Evolutionary conservation across 179 eudicot genomes (phyloP).

Genomic region (Spergularia azorica): DNA sequence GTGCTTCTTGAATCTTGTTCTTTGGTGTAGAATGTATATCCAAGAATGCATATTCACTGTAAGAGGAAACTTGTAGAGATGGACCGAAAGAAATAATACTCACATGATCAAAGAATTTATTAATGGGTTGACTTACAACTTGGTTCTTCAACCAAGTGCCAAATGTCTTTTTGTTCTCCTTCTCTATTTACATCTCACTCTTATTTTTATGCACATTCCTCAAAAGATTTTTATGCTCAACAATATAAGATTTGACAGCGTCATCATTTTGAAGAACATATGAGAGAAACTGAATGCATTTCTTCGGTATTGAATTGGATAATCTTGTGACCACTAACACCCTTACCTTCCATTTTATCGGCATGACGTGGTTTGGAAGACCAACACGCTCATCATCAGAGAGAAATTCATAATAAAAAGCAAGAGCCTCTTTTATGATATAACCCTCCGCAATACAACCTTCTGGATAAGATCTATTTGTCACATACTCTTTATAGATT

Average conservation of each 20-base stretch:
- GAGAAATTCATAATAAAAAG: constrained; percentile 16
- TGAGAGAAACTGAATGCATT: no score
- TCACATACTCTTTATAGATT: constrained; percentile 17
- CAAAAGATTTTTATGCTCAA: no score
- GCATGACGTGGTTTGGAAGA: neutral
- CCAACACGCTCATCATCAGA: neutral
- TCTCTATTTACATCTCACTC: neutral
- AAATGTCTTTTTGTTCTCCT: constrained; percentile 1
- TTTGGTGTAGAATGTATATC: neutral
- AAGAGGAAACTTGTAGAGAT: neutral
- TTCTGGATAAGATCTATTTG: constrained; percentile 4
- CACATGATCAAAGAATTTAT: neutral
- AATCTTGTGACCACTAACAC: no score
- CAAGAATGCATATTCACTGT: neutral
- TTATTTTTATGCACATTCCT: no score
- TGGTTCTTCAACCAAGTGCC: neutral
- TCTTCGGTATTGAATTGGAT: no score
- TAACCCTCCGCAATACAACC: constrained; percentile 25
- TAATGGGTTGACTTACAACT: neutral
- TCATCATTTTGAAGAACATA: no score
- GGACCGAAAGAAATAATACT: constrained; percentile 11
- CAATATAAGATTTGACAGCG: no score
- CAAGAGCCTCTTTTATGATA: constrained; percentile 17
- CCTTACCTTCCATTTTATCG: no score
- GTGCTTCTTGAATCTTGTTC: neutral